phyloP scores from a whole-genome alignment of 805 yeast genomes.

The Suhomyces tanzawaensis region DNA sequence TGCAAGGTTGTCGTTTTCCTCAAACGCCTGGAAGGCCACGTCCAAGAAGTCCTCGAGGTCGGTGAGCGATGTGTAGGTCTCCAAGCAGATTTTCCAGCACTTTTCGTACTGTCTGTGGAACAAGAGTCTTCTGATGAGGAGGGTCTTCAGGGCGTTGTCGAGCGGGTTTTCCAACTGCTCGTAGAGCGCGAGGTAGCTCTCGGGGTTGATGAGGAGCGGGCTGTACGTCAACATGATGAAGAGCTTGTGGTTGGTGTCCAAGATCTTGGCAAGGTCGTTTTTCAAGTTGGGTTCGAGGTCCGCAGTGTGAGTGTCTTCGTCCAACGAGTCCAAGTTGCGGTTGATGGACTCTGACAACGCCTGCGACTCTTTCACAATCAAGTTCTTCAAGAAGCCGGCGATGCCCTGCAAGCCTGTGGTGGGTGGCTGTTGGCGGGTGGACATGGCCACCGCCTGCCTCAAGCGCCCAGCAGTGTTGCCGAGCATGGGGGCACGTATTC shows the following conservation, averaged over 20 bases:
- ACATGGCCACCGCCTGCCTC: too few species aligned
- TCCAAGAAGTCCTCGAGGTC: conserved; percentile 40
- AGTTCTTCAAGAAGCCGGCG: conserved; percentile 7
- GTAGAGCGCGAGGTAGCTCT: conserved; percentile 21
- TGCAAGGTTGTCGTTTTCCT: conserved; percentile 15
- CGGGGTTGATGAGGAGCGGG: conserved; percentile 32
- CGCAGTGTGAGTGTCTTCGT: background rate
- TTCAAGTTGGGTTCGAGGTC: conserved; percentile 14
- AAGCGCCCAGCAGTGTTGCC: too few species aligned
- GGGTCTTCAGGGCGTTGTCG: conserved; percentile 17
- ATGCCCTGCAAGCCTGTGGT: conserved; percentile 1
- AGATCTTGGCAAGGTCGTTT: conserved; percentile 18
- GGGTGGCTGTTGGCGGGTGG: too few species aligned
- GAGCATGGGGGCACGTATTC: too few species aligned
- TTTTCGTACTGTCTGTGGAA: conserved; percentile 29
- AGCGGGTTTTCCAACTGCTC: conserved; percentile 15
- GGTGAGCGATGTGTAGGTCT: conserved; percentile 25
- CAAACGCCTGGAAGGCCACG: conserved; percentile 18
- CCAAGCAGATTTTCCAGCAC: conserved; percentile 30
- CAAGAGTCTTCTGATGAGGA: conserved; percentile 27
- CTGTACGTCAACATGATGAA: conserved; percentile 28
- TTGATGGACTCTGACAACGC: conserved; percentile 9
- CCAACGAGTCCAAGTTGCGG: conserved; percentile 1
- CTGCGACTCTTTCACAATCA: conserved; percentile 12
- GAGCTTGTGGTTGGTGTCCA: conserved; percentile 31